A percentile compares a stretch with the other conserved stretches of the same genome.
Conservation (phyloP, 495 filamentous ascomycete genomes). For the Lasiosphaeria miniovina region DNA sequence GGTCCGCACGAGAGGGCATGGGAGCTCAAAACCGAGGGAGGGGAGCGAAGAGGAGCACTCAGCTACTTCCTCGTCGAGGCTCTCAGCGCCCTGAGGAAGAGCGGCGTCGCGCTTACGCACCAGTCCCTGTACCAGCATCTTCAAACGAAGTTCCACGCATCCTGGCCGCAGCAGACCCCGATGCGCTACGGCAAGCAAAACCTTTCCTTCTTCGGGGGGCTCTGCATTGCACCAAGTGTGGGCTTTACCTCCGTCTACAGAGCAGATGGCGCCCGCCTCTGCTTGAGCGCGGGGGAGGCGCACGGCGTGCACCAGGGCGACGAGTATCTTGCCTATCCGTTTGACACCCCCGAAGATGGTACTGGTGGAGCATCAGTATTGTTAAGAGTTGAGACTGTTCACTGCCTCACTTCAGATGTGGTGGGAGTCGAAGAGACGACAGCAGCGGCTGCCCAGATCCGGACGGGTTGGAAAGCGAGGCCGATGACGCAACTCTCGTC, state of each 20-base stretch:
- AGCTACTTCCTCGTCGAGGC: slow-evolving; percentile 3
- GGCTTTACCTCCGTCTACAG: background rate
- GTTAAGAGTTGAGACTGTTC: background rate
- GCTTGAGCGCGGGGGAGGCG: slow-evolving; percentile 1
- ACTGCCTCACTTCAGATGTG: background rate
- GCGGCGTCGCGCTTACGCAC: background rate
- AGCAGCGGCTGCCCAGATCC: background rate
- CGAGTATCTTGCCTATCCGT: background rate
- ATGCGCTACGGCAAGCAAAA: background rate
- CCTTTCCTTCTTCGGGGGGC: background rate
- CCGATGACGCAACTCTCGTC: background rate
- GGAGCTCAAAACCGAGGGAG: background rate
- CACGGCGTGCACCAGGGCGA: slow-evolving; percentile 7
- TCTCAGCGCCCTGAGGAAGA: background rate
- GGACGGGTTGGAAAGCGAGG: background rate
- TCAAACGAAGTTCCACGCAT: background rate
- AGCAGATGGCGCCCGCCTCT: background rate
- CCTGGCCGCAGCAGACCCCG: background rate
- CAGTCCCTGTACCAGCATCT: background rate
- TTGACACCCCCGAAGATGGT: background rate
- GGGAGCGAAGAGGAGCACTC: background rate
- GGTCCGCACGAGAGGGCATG: background rate
- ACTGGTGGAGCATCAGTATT: background rate
- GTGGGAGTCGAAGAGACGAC: background rate
- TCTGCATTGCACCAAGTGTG: background rate